Conservation (phyloP, 176 grass and related monocot species). For the Zizania latifolia region DNA sequence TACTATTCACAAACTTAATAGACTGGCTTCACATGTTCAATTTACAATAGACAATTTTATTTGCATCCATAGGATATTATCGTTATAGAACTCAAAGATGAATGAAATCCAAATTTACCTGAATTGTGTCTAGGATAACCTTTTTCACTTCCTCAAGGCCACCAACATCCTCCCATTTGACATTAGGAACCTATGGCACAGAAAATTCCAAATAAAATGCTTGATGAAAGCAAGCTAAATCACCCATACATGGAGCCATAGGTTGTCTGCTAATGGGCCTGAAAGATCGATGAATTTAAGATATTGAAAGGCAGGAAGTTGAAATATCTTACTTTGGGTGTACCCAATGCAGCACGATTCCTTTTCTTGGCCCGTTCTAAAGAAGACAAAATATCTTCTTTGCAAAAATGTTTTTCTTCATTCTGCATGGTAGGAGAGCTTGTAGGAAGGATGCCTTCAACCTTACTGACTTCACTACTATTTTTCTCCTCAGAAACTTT, state of each 20-base stretch:
- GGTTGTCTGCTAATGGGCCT: neutral
- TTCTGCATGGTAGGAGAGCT: conserved; percentile 37
- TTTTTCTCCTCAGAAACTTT: conserved; percentile 41
- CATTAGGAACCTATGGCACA: conserved; percentile 73
- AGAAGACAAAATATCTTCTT: conserved; percentile 65
- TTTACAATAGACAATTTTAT: neutral
- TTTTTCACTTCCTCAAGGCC: conserved; percentile 99
- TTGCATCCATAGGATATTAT: neutral
- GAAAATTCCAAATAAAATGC: neutral
- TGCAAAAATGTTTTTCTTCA: conserved; percentile 42
- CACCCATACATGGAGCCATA: neutral
- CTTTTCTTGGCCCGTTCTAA: conserved; percentile 87
- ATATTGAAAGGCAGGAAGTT: neutral
- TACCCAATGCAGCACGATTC: conserved; percentile 84
- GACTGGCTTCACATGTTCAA: conserved; percentile 8
- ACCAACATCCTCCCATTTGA: conserved; percentile 98
- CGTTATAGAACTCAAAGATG: neutral
- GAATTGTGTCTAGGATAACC: conserved; percentile 92
- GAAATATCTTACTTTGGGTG: conserved; percentile 67
- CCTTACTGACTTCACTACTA: conserved; percentile 15
- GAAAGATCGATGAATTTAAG: conserved; percentile 18
- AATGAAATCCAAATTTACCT: conserved; percentile 42
- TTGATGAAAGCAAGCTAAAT: conserved; percentile 25
- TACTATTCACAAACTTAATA: conserved; percentile 14
- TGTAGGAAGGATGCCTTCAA: conserved; percentile 17